These are phyloP conservation scores for Boletus sp. DNA, from an alignment of 768 basidiomycete species.

Conservation along the genomic window DNA sequence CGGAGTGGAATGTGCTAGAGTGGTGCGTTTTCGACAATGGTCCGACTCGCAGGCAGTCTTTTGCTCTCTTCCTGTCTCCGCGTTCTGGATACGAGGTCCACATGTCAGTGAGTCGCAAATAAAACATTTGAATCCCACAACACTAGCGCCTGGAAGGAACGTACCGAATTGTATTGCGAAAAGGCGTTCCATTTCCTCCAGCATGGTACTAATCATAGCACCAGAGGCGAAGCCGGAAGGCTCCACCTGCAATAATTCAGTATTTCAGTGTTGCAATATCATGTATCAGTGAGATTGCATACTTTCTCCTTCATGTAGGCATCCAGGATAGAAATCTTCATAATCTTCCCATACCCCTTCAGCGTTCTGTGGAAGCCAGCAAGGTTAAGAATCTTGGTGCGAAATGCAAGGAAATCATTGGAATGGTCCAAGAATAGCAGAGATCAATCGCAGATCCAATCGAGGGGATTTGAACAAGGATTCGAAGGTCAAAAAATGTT, in stretches of 20 bases:
- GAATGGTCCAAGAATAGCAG: background rate
- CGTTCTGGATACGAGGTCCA: constrained; percentile 34
- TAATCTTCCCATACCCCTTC: constrained; percentile 83
- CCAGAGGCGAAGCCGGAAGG: constrained; percentile 66
- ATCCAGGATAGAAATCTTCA: constrained; percentile 71
- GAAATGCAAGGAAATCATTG: background rate
- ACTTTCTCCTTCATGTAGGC: constrained; percentile 82
- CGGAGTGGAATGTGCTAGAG: constrained; percentile 73
- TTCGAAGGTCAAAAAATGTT: background rate
- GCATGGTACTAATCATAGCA: constrained; percentile 58
- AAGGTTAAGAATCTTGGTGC: constrained; percentile 70
- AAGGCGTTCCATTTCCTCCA: constrained; percentile 70
- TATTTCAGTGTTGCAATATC: background rate
- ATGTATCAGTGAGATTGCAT: background rate
- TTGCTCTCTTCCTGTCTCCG: constrained; percentile 79
- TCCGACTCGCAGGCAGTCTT: constrained; percentile 60
- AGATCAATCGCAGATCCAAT: background rate
- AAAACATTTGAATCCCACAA: background rate
- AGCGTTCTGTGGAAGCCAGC: constrained; percentile 86
- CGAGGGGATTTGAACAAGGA: background rate
- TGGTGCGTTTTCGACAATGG: constrained; percentile 59
- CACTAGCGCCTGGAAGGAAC: constrained; percentile 18
- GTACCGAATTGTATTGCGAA: constrained; percentile 77
- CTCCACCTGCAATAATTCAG: constrained; percentile 49
- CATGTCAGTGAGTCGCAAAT: background rate